A percentile compares a stretch with the other conserved stretches of the same genome.
These are phyloP conservation scores for Rhodosporidiobolus sp. DNA, from an alignment of 768 basidiomycete species.

Conservation along the genomic window DNA sequence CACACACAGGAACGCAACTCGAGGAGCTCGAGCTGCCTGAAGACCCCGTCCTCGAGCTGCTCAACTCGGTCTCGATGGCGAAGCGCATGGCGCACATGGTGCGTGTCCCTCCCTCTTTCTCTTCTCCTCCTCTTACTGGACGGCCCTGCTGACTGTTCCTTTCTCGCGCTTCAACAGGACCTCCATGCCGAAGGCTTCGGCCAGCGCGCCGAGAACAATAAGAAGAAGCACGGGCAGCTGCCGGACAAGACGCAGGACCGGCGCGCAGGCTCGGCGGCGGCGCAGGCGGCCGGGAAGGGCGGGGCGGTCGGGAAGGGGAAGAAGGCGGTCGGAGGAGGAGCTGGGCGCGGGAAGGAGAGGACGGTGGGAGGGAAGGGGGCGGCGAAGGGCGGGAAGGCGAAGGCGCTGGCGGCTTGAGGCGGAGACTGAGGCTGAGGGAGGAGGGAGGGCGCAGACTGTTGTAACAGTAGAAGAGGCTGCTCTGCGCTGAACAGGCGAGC, in stretches of 20 bases:
- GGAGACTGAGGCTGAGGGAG: too few species aligned
- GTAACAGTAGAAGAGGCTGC: too few species aligned
- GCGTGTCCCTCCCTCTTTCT: conserved; percentile 43
- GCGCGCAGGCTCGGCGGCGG: background rate
- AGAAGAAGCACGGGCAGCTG: conserved; percentile 34
- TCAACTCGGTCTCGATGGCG: conserved; percentile 87
- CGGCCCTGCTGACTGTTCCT: background rate
- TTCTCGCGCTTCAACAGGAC: conserved; percentile 53
- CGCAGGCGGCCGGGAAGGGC: conserved; percentile 21
- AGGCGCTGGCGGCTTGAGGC: too few species aligned
- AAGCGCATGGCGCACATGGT: conserved; percentile 94
- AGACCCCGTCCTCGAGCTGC: conserved; percentile 70
- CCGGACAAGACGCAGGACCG: background rate
- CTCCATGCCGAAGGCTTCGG: conserved; percentile 87
- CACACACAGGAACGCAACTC: conserved; percentile 64
- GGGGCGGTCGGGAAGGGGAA: background rate
- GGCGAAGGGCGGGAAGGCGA: too few species aligned
- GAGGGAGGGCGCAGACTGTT: too few species aligned
- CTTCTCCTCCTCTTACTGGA: background rate
- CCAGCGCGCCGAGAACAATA: conserved; percentile 76
- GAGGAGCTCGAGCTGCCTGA: conserved; percentile 74
- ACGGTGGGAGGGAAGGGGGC: background rate
- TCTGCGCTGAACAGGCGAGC: too few species aligned
- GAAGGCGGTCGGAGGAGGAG: background rate
- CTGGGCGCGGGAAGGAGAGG: background rate